These are phyloP conservation scores for Phoenix roebelenii DNA, from an alignment of 176 grass and related monocot species.

Conservation along the genomic window DNA sequence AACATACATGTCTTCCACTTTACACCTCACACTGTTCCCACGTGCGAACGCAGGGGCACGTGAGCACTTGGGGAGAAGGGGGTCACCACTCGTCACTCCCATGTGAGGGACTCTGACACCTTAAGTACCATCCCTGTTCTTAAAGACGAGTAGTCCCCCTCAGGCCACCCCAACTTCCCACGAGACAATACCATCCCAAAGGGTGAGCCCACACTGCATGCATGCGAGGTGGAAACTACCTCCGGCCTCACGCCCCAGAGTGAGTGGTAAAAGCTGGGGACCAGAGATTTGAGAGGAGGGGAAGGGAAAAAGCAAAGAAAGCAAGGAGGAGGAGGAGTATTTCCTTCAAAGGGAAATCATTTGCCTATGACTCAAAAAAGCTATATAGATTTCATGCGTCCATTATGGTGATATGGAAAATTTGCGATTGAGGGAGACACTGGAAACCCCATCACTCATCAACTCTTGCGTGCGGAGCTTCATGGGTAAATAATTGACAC, in stretches of 20 bases:
- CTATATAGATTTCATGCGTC: conserved; percentile 16
- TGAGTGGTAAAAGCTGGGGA: no score
- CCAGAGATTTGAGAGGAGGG: not conserved
- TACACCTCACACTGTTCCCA: no score
- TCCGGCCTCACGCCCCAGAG: no score
- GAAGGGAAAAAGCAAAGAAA: not conserved
- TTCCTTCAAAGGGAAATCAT: conserved; percentile 6
- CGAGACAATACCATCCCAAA: conserved; percentile 5
- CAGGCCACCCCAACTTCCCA: conserved; percentile 1
- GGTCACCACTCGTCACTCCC: not conserved
- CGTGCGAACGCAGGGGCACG: no score
- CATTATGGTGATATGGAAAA: conserved; percentile 3
- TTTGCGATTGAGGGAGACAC: conserved; percentile 15
- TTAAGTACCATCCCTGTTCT: conserved; percentile 13
- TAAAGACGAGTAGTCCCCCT: conserved; percentile 23
- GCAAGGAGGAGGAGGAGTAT: not conserved
- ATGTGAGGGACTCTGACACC: conserved; percentile 31
- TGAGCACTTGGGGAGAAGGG: no score
- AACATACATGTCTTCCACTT: no score
- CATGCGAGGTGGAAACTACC: conserved; percentile 9
- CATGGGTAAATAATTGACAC: no score
- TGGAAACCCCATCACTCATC: no score
- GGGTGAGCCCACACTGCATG: conserved; percentile 29
- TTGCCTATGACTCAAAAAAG: conserved; percentile 2
- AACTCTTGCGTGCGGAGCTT: no score